Percentiles rank a stretch among this genome's conserved stretches.
Evolutionary conservation across 2,329 filamentous ascomycete genomes (phyloP).

Genomic region (Cladorrhinum sp.): DNA sequence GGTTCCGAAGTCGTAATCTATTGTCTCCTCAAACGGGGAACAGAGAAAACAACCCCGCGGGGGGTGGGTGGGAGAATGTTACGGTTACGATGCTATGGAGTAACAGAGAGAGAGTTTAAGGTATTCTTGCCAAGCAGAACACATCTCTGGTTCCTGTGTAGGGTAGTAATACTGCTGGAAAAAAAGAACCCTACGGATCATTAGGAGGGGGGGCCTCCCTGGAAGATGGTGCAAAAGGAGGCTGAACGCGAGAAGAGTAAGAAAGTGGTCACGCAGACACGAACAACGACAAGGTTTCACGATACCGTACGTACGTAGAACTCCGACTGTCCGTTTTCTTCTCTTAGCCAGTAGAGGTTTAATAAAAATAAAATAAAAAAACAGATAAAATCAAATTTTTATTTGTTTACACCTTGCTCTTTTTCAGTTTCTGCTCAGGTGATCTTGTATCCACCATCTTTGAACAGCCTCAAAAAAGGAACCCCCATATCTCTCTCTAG

Average conservation of each 20-base stretch:
- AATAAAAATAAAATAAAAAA: neutral
- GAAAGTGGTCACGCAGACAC: neutral
- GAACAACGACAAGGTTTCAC: no score
- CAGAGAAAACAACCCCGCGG: neutral
- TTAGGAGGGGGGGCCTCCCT: neutral
- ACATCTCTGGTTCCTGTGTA: neutral
- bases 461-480: no score
- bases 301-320: no score
- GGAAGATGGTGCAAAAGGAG: neutral
- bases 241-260: neutral
- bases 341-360: no score
- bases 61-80: neutral
- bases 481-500: neutral
- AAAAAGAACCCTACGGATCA: neutral
- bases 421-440: no score
- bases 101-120: no score
- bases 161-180: no score
- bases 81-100: neutral
- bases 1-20: no score
- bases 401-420: neutral
- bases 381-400: neutral
- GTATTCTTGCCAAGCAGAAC: neutral
- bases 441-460: neutral
- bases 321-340: neutral
- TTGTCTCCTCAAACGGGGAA: neutral